These are phyloP conservation scores for Primulina huaijiensis DNA, from an alignment of 257 asterid species.

Conservation along the genomic window DNA sequence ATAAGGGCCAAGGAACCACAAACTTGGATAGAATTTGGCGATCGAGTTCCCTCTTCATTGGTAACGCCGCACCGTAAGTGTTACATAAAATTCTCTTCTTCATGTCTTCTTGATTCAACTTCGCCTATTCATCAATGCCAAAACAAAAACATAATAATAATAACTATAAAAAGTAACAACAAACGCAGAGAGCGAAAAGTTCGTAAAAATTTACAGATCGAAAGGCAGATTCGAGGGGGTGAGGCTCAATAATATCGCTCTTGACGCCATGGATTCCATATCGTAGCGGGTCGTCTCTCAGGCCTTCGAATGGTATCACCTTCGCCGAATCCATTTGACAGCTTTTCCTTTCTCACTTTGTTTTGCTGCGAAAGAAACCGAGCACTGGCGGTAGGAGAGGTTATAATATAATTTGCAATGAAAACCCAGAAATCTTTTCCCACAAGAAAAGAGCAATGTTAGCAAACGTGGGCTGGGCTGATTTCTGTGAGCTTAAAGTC, in stretches of 20 bases:
- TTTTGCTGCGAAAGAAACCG: constrained; percentile 14
- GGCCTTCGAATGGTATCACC: constrained; percentile 43
- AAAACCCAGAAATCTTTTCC: constrained; percentile 26
- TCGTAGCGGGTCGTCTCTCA: constrained; percentile 46
- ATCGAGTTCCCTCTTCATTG: constrained; percentile 73
- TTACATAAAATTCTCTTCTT: constrained; percentile 44
- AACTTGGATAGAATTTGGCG: constrained; percentile 64
- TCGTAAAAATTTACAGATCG: constrained; percentile 41
- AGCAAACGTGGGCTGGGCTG: constrained; percentile 15
- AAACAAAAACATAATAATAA: neutral
- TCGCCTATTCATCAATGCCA: constrained; percentile 42
- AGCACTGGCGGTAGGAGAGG: constrained; percentile 10
- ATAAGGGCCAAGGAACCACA: constrained; percentile 21
- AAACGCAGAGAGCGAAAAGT: neutral
- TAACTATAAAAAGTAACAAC: neutral
- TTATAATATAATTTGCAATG: neutral
- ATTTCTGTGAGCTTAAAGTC: neutral
- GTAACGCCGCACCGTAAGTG: constrained; percentile 68
- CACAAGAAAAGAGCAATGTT: constrained; percentile 29
- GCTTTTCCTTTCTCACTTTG: neutral
- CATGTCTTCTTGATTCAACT: constrained; percentile 41
- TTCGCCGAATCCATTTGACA: constrained; percentile 49
- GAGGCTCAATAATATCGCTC: constrained; percentile 77
- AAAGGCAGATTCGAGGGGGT: constrained; percentile 72
- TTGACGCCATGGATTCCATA: constrained; percentile 84